Evolutionary conservation across 23 red algal genomes (phyloP).

Genomic region (Gracilaria gracilis): DNA sequence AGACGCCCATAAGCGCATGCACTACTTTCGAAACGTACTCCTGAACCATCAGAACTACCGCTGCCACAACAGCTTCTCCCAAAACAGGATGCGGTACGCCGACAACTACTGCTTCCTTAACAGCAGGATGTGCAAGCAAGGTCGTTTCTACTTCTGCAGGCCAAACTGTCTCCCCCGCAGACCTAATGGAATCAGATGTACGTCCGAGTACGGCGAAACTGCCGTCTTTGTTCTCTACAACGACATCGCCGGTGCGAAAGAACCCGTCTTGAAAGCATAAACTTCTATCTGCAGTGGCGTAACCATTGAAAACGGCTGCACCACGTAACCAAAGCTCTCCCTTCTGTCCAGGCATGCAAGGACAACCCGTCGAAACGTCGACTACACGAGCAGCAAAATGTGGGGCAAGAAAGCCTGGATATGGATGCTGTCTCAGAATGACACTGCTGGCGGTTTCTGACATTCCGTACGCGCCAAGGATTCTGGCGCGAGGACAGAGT

Average conservation of each 20-base stretch:
- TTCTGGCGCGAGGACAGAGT: constrained; percentile 48
- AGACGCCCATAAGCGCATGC: constrained; percentile 15
- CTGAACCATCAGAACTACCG: constrained; percentile 38
- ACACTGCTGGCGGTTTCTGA: constrained; percentile 76
- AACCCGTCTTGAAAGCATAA: constrained; percentile 29
- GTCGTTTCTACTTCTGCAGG: constrained; percentile 73
- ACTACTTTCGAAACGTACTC: neutral
- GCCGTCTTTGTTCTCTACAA: constrained; percentile 49
- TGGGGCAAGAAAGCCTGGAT: constrained; percentile 1
- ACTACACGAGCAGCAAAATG: constrained; percentile 57
- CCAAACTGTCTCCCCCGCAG: constrained; percentile 76
- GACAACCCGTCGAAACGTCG: neutral
- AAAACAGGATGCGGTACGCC: constrained; percentile 62
- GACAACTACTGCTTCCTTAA: constrained; percentile 71
- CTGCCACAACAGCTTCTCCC: constrained; percentile 83
- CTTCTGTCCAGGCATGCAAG: neutral
- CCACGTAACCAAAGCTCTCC: constrained; percentile 76
- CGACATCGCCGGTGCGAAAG: constrained; percentile 80
- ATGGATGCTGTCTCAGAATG: constrained; percentile 52
- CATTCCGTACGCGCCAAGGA: constrained; percentile 82
- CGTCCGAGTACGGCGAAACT: constrained; percentile 54
- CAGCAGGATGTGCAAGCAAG: constrained; percentile 30
- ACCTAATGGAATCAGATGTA: constrained; percentile 71
- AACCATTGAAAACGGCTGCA: constrained; percentile 74
- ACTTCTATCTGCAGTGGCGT: constrained; percentile 12